Evolutionary conservation across 2,329 filamentous ascomycete genomes (phyloP), one percentile per base, ranked within the genome.

Genomic region (Colletotrichum endophyticum): DNA sequence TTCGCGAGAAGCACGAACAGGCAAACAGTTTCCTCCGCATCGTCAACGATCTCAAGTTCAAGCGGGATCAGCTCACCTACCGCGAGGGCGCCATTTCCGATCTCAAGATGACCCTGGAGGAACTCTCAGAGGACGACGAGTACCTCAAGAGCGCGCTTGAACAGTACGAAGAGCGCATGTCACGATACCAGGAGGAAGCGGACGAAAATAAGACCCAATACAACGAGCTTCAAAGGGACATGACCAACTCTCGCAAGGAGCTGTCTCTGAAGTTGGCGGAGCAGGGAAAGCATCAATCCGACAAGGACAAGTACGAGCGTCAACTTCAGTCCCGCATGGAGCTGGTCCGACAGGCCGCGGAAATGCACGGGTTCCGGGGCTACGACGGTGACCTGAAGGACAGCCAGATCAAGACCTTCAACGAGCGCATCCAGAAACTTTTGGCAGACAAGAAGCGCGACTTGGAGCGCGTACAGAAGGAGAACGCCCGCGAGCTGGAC

Each of bases 241-340:
- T 92, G 15, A 82, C 83, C 3, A 78, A 84, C 6, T 85, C 86
- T 9, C 89, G 90, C 39, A 86, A 82, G 49, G 83, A 88, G 6
- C 83, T 91, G 57, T 89, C 89, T 1, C 79, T 82, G 27, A 92
- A 92, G 80, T 86, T 91, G 49, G 87, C 91, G 1, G 94, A 96
- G 79, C 90, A 92, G 80, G 96, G 96, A 59, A 95, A 94, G 79
- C 93, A 94, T 79, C 92, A 97, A 84, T 96, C 96, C 3, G 94
- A 98, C 82, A 96, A 96, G 85, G 94, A 95, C 77, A 95, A 94
- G 80, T 95, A 97, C 82, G 95, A 98, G 82, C 92, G 94, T 6
- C 95, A 98, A 79, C 83, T 98, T 5, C 88, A 92, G 79, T 88
- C 91, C 61, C 94, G 96, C 53, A 90, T 94, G 80, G 89, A 91